These are phyloP conservation scores for Aethionema arabicum DNA, from an alignment of 345 rosid species.

Conservation along the genomic window DNA sequence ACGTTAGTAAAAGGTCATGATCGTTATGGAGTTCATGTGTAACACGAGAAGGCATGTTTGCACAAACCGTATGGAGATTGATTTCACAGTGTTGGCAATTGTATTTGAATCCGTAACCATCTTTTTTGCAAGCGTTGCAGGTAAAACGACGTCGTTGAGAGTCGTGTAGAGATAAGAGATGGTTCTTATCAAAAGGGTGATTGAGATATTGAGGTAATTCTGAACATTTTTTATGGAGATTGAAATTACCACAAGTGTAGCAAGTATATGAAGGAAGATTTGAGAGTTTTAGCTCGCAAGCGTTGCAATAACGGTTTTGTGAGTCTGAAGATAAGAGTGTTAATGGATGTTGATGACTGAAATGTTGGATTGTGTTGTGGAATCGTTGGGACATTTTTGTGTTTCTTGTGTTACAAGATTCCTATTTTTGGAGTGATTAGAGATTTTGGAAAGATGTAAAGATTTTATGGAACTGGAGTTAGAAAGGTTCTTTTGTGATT, in stretches of 20 bases:
- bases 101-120: conserved; percentile 52
- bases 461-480: background rate
- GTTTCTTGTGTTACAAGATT: background rate
- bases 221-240: conserved; percentile 45
- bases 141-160: conserved; percentile 35
- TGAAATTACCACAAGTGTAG: conserved; percentile 38
- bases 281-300: conserved; percentile 40
- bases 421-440: background rate
- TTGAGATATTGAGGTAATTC: conserved; percentile 41
- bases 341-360: conserved; percentile 51
- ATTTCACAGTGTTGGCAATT: conserved; percentile 42
- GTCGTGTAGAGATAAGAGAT: conserved; percentile 39
- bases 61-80: conserved; percentile 49
- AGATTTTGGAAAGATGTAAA: too few relatives aligned
- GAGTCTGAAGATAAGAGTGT: conserved; percentile 32
- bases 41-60: conserved; percentile 41
- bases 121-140: conserved; percentile 42
- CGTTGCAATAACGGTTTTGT: conserved; percentile 35
- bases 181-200: conserved; percentile 45
- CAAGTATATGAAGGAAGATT: conserved; percentile 40
- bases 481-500: conserved; percentile 7
- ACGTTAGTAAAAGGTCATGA: conserved; percentile 47
- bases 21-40: conserved; percentile 41
- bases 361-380: conserved; percentile 41
- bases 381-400: conserved; percentile 20